Evolutionary conservation across 352 stramenopile species (phyloP).

Genomic region (Globisporangium nagaii): DNA sequence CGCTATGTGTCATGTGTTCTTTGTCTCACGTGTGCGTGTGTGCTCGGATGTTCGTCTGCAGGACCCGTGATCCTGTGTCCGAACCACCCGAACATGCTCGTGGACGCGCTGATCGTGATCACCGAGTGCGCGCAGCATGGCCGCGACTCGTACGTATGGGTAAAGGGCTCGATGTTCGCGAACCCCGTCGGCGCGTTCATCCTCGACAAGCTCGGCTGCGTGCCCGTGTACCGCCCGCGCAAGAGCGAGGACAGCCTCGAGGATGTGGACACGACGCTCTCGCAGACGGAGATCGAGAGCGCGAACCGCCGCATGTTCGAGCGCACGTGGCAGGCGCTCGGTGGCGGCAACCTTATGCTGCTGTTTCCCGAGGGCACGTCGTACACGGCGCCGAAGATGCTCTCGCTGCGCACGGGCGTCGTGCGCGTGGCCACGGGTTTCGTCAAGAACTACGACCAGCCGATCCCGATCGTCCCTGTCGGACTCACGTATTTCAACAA

Average conservation of each 20-base stretch:
- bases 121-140: conserved; percentile 53
- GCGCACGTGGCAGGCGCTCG: conserved; percentile 59
- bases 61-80: conserved; percentile 72
- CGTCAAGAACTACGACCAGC: conserved; percentile 56
- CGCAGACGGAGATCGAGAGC: conserved; percentile 46
- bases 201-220: conserved; percentile 45
- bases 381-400: conserved; percentile 77
- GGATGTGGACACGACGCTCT: conserved; percentile 63
- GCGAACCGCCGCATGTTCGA: conserved; percentile 75
- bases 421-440: conserved; percentile 71
- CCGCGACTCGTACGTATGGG: conserved; percentile 64
- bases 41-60: not conserved
- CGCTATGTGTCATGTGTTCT: not conserved
- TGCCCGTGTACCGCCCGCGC: conserved; percentile 63
- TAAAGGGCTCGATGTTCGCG: conserved; percentile 72
- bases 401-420: conserved; percentile 65
- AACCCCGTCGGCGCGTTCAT: conserved; percentile 36
- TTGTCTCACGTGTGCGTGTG: not conserved
- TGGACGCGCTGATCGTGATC: conserved; percentile 71
- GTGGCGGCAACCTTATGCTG: conserved; percentile 61
- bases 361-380: conserved; percentile 78
- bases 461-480: conserved; percentile 64
- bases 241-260: conserved; percentile 35
- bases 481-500: conserved; percentile 85
- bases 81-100: conserved; percentile 82